Percentiles rank a stretch among this genome's conserved stretches.
These are phyloP conservation scores for Coniochaeta ligniaria DNA, from an alignment of 2,329 filamentous ascomycete species.

Conservation along the genomic window DNA sequence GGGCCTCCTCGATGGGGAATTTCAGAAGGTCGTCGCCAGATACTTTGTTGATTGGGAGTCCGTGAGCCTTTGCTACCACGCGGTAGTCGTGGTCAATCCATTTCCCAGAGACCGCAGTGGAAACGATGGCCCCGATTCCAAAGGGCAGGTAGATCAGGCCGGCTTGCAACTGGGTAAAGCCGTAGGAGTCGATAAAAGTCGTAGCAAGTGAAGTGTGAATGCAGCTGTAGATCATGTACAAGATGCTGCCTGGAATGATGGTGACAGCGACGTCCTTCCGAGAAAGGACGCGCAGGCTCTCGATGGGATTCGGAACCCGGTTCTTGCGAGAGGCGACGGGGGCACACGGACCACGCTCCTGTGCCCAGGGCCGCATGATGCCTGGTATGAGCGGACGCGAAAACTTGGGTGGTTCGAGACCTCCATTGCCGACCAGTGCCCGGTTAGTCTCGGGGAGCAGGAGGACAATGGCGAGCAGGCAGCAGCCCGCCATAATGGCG, in stretches of 20 bases:
- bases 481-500: background rate
- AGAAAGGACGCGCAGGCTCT: background rate
- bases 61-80: background rate
- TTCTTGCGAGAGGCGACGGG: background rate
- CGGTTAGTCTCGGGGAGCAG: slow-evolving; percentile 6
- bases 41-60: background rate
- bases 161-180: background rate
- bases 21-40: background rate
- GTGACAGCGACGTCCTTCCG: background rate
- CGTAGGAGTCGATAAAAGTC: background rate
- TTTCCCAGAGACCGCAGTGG: background rate
- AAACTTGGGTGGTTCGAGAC: background rate
- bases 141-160: background rate
- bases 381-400: background rate
- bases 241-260: background rate
- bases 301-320: background rate
- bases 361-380: background rate
- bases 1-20: background rate
- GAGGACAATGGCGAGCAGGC: background rate
- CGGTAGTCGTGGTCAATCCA: background rate
- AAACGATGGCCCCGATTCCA: background rate
- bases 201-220: background rate
- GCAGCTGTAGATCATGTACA: background rate
- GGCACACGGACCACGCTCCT: background rate
- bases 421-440: slow-evolving; percentile 4